A percentile compares a stretch with the other conserved stretches of the same genome.
Conservation (phyloP, 2,329 filamentous ascomycete species). For the Daldinia sp. region DNA sequence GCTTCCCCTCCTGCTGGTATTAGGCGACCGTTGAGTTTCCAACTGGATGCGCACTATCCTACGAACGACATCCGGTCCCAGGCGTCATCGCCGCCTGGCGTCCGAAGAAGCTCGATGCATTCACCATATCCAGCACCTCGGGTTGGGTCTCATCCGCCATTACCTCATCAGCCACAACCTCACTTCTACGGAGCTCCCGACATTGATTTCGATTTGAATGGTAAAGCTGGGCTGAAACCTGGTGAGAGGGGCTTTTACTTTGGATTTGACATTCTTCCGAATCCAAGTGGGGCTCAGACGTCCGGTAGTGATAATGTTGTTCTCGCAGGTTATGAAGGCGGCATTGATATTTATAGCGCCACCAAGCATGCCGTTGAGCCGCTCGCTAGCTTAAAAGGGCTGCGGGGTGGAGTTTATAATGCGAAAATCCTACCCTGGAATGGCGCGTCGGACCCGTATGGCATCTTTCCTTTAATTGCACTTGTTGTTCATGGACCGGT, state of each 20-base stretch:
- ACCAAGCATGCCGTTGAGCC: constrained; percentile 78
- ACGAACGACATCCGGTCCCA: constrained; percentile 55
- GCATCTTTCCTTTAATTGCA: constrained; percentile 78
- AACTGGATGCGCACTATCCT: constrained; percentile 55
- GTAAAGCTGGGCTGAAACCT: constrained; percentile 67
- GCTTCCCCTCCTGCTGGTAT: constrained; percentile 50
- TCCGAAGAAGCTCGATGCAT: constrained; percentile 63
- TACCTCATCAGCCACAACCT: constrained; percentile 73
- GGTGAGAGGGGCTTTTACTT: constrained; percentile 82
- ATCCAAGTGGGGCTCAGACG: constrained; percentile 53
- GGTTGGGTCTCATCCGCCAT: constrained; percentile 60
- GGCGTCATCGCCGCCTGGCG: constrained; percentile 55
- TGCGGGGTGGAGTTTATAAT: constrained; percentile 82
- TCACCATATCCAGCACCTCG: constrained; percentile 60
- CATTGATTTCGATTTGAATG: constrained; percentile 70
- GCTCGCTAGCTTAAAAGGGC: constrained; percentile 77
- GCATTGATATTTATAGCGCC: constrained; percentile 79
- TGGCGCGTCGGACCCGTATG: constrained; percentile 63
- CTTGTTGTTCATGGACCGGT: constrained; percentile 84
- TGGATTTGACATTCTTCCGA: constrained; percentile 79
- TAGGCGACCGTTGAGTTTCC: constrained; percentile 57
- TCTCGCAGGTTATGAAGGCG: constrained; percentile 83
- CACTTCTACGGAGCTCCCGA: constrained; percentile 79
- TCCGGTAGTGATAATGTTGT: constrained; percentile 72
- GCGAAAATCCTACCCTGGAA: constrained; percentile 86